Percentiles rank a stretch among this genome's conserved stretches.
phyloP scores from a whole-genome alignment of 208 protist genomes.

The Trypanosoma cruzi region DNA sequence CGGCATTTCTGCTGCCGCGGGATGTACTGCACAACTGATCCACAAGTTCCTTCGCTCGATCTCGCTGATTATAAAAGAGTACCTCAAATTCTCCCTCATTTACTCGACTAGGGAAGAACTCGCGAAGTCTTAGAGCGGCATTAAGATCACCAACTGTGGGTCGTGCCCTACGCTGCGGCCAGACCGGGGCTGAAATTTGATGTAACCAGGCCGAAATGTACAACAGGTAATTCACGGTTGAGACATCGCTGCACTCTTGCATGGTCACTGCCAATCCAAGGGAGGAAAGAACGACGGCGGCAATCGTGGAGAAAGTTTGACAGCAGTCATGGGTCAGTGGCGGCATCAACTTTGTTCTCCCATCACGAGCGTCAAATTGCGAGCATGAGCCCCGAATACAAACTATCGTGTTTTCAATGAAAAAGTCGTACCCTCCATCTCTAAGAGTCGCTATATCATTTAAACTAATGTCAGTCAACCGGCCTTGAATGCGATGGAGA shows the following conservation, averaged over 20 bases:
- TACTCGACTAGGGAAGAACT: slow-evolving; percentile 76
- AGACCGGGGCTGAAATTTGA: slow-evolving; percentile 70
- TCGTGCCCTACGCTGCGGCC: slow-evolving; percentile 65
- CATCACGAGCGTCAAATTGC: slow-evolving; percentile 75
- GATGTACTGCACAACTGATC: slow-evolving; percentile 47
- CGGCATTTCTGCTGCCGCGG: slow-evolving; percentile 13
- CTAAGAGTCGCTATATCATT: slow-evolving; percentile 49
- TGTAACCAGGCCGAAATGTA: slow-evolving; percentile 92
- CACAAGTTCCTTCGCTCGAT: slow-evolving; percentile 49
- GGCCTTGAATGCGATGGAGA: slow-evolving; percentile 51
- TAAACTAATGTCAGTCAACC: slow-evolving; percentile 68
- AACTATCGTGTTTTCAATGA: slow-evolving; percentile 46
- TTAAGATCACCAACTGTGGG: slow-evolving; percentile 86
- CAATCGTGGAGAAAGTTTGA: slow-evolving; percentile 85
- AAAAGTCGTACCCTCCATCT: slow-evolving; percentile 48
- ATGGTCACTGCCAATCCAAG: slow-evolving; percentile 69
- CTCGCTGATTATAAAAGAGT: slow-evolving; percentile 81
- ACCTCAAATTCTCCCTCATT: slow-evolving; percentile 76
- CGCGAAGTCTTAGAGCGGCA: slow-evolving; percentile 59
- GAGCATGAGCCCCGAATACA: slow-evolving; percentile 77
- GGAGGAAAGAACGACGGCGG: slow-evolving; percentile 75
- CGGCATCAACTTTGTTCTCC: slow-evolving; percentile 54
- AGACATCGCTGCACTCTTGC: slow-evolving; percentile 57
- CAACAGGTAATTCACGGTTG: slow-evolving; percentile 85
- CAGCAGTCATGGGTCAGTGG: slow-evolving; percentile 84